Conservation (phyloP, 2,329 filamentous ascomycete species). For the Microdochium paspali region DNA sequence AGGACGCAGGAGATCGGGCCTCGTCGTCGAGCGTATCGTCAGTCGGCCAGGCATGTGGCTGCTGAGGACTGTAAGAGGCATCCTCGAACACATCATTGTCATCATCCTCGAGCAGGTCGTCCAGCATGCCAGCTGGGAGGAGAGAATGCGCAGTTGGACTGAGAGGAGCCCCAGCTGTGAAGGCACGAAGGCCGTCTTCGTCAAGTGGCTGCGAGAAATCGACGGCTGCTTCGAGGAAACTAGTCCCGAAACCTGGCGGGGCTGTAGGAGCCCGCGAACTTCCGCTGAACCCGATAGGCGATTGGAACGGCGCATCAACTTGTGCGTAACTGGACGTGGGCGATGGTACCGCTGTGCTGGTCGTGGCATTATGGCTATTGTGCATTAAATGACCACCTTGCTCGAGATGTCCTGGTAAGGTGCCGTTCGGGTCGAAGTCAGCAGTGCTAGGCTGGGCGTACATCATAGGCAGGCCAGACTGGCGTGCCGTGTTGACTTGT, state of each 20-base stretch:
- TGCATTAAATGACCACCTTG: neutral
- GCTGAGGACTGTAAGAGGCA: neutral
- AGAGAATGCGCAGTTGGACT: constrained; percentile 69
- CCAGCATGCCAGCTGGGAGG: constrained; percentile 58
- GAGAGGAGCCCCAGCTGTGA: constrained; percentile 59
- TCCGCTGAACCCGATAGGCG: constrained; percentile 41
- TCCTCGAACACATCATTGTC: constrained; percentile 25
- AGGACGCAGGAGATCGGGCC: constrained; percentile 52
- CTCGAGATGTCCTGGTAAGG: constrained; percentile 20
- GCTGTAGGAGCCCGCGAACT: constrained; percentile 24
- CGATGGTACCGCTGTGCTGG: constrained; percentile 26
- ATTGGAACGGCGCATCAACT: constrained; percentile 29
- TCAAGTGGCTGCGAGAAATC: constrained; percentile 37
- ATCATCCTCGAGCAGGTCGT: constrained; percentile 48
- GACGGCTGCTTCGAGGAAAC: constrained; percentile 39
- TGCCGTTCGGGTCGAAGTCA: constrained; percentile 37
- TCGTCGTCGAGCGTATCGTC: constrained; percentile 28
- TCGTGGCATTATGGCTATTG: neutral
- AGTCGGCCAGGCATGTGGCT: constrained; percentile 22
- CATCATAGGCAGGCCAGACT: constrained; percentile 28
- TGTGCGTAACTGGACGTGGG: constrained; percentile 30
- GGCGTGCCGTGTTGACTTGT: constrained; percentile 33
- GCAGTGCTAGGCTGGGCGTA: constrained; percentile 35
- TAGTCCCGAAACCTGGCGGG: constrained; percentile 40
- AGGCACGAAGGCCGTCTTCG: constrained; percentile 51